These are phyloP conservation scores for Trichoderma sp. DNA, from an alignment of 2,329 filamentous ascomycete genomes.

Conservation along the genomic window DNA sequence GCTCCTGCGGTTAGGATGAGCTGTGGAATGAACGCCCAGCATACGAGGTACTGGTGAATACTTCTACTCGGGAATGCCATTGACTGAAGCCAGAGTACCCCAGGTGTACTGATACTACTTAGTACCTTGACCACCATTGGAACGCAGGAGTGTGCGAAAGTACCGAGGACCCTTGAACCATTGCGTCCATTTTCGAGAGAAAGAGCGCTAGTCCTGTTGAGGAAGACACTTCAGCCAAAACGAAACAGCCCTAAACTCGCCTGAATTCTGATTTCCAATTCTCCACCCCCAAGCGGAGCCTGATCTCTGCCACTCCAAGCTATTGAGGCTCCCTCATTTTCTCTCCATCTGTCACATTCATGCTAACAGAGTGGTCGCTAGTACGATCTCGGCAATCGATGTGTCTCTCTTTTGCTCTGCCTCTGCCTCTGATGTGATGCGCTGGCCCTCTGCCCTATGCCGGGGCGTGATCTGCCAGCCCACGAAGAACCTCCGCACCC, in stretches of 20 bases:
- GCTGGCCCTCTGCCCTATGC: background rate
- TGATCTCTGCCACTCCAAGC: slow-evolving; percentile 6
- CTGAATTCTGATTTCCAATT: background rate
- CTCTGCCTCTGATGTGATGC: background rate
- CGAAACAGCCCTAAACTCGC: background rate
- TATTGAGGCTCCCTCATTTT: slow-evolving; percentile 7
- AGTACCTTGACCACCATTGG: background rate
- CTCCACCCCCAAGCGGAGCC: slow-evolving; percentile 8
- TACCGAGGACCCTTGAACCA: background rate
- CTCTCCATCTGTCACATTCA: background rate
- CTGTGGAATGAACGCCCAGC: background rate
- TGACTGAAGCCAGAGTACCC: background rate
- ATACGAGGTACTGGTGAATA: background rate
- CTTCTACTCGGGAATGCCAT: background rate
- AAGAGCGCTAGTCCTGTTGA: background rate
- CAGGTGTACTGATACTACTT: background rate
- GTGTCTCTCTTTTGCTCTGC: background rate
- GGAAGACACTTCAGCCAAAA: background rate
- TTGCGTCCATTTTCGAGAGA: background rate
- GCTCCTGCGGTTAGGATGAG: background rate
- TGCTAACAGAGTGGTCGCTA: background rate
- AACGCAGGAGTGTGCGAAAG: background rate
- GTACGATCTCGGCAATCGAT: slow-evolving; percentile 18
- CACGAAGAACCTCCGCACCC: background rate
- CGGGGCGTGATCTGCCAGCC: background rate